A percentile compares a stretch with the other conserved stretches of the same genome.
Evolutionary conservation across 1,284 basidiomycete genomes (phyloP).

Genomic region (Trametes versicolor): DNA sequence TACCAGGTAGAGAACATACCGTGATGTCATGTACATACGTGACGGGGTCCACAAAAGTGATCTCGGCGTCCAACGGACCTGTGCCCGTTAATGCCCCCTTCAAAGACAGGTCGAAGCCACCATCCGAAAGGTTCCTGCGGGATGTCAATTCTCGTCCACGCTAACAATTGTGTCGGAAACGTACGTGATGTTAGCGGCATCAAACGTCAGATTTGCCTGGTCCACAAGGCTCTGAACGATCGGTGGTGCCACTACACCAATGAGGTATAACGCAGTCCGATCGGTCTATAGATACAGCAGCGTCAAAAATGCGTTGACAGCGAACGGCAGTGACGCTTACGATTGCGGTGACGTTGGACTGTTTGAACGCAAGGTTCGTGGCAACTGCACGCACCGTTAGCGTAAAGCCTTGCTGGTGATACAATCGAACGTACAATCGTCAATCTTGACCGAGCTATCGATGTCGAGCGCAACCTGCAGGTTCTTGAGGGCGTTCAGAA

Average conservation of each 20-base stretch:
- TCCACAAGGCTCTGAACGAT: constrained; percentile 77
- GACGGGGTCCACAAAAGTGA: constrained; percentile 69
- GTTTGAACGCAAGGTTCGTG: constrained; percentile 71
- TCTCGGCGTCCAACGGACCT: constrained; percentile 73
- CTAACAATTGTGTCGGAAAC: constrained; percentile 34
- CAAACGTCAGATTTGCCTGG: constrained; percentile 64
- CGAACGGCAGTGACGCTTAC: constrained; percentile 47
- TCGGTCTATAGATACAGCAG: constrained; percentile 57
- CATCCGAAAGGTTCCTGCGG: constrained; percentile 60
- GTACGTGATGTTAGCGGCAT: constrained; percentile 70
- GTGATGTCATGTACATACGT: constrained; percentile 26
- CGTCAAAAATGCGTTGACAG: background rate
- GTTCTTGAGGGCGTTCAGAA: constrained; percentile 69
- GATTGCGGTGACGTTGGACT: constrained; percentile 66
- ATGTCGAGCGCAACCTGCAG: constrained; percentile 62
- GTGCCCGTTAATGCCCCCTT: constrained; percentile 66
- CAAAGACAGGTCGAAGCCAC: constrained; percentile 69
- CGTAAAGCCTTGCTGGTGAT: constrained; percentile 5
- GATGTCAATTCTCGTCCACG: background rate
- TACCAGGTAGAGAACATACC: background rate
- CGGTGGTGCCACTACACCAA: constrained; percentile 74
- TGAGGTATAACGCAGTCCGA: constrained; percentile 70
- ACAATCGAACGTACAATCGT: constrained; percentile 59
- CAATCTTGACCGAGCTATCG: constrained; percentile 55
- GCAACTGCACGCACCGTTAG: constrained; percentile 47